Percentiles rank a stretch among this genome's conserved stretches.
Conservation (phyloP, 352 stramenopile species). For the Phytophthora fragariae region DNA sequence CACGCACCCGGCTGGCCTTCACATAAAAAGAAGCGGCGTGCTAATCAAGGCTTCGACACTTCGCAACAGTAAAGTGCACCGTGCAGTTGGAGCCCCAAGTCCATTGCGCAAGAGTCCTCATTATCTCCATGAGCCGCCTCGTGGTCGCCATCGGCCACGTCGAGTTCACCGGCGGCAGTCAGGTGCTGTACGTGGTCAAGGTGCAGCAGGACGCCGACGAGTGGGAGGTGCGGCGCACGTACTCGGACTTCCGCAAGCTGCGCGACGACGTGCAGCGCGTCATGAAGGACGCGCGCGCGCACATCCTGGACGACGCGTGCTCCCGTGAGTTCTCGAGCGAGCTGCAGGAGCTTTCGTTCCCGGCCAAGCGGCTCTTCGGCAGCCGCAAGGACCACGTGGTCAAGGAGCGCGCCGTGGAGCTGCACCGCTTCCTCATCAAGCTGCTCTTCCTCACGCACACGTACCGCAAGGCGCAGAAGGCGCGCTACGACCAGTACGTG, state of each 20-base stretch:
- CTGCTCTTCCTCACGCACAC: conserved; percentile 76
- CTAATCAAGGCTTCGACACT: conserved; percentile 22
- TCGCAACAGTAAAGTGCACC: background rate
- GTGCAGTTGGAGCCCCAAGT: too few relatives aligned
- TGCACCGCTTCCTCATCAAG: conserved; percentile 81
- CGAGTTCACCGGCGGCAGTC: conserved; percentile 73
- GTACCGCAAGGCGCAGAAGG: conserved; percentile 79
- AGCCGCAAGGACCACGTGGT: conserved; percentile 75
- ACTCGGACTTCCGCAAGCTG: conserved; percentile 77
- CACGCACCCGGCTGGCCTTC: background rate
- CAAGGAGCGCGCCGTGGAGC: conserved; percentile 74
- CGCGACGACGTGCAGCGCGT: conserved; percentile 72
- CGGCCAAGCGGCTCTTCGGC: conserved; percentile 71
- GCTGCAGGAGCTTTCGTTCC: conserved; percentile 57
- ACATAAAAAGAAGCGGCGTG: background rate
- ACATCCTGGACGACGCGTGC: conserved; percentile 57
- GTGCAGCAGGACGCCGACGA: conserved; percentile 79
- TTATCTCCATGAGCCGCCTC: conserved; percentile 64
- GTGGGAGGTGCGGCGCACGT: conserved; percentile 74
- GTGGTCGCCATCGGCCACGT: conserved; percentile 80
- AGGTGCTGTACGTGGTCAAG: conserved; percentile 80
- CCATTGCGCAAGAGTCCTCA: background rate
- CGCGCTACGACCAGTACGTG: conserved; percentile 63
- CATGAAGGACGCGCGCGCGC: conserved; percentile 63
- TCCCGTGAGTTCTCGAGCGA: conserved; percentile 50